Evolutionary conservation across 768 basidiomycete genomes (phyloP).

Genomic region (Russula emetica): DNA sequence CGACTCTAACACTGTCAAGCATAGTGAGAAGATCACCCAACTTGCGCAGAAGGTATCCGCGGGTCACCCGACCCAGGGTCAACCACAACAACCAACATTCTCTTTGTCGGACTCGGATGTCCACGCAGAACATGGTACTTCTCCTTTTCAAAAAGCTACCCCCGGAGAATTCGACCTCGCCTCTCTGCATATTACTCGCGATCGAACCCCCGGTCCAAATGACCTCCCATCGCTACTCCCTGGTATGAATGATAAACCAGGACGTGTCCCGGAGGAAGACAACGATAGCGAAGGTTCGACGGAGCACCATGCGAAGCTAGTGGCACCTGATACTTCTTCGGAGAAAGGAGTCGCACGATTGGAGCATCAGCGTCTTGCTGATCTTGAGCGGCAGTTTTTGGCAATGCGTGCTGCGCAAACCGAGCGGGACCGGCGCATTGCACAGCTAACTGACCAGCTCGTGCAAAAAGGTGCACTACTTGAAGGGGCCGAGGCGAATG

Average conservation of each 20-base stretch:
- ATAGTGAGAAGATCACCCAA: too few species aligned
- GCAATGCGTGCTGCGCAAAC: slow-evolving; percentile 45
- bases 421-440: slow-evolving; percentile 63
- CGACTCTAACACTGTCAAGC: too few species aligned
- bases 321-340: slow-evolving; percentile 59
- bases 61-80: too few species aligned
- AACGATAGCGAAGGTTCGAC: slow-evolving; percentile 46
- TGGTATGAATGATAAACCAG: slow-evolving; percentile 26
- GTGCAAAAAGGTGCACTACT: slow-evolving; percentile 66
- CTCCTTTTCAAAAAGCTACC: slow-evolving; percentile 38
- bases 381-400: slow-evolving; percentile 43
- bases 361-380: slow-evolving; percentile 57
- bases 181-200: neutral
- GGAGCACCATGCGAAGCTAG: slow-evolving; percentile 69
- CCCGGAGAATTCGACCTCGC: slow-evolving; percentile 25
- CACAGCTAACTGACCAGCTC: slow-evolving; percentile 66
- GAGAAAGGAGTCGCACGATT: slow-evolving; percentile 60
- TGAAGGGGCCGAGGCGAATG: slow-evolving; percentile 49
- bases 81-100: slow-evolving; percentile 34
- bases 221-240: slow-evolving; percentile 35
- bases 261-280: slow-evolving; percentile 47
- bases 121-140: slow-evolving; percentile 53
- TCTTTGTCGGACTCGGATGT: slow-evolving; percentile 30
- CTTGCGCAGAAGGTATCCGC: too few species aligned
- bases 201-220: slow-evolving; percentile 36